Evolutionary conservation across 768 basidiomycete genomes (phyloP).

Genomic region (Pisolithus albus): DNA sequence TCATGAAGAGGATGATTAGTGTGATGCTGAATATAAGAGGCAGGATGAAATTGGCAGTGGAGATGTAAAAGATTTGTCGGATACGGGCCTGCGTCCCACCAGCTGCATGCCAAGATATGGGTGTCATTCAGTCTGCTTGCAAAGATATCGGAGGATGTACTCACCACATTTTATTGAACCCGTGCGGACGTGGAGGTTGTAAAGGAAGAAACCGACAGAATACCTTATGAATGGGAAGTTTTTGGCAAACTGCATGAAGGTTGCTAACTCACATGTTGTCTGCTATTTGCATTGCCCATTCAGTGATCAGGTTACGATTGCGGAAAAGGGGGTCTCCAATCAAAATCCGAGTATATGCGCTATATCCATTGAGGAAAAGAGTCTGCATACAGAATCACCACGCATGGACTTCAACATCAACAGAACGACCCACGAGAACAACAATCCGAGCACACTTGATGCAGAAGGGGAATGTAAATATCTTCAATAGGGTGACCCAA

Average conservation of each 20-base stretch:
- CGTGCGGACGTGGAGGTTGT: conserved; percentile 12
- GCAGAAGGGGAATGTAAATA: conserved; percentile 19
- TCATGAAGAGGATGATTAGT: conserved; percentile 12
- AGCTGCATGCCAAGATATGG: not conserved
- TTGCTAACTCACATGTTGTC: conserved; percentile 26
- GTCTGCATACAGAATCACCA: too few relatives aligned
- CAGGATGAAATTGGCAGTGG: conserved; percentile 32
- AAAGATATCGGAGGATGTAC: not conserved
- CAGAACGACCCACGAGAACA: conserved; percentile 4
- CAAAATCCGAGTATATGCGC: not conserved
- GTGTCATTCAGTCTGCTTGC: not conserved
- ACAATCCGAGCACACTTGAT: conserved; percentile 27
- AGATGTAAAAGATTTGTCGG: conserved; percentile 30
- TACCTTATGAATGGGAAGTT: conserved; percentile 10
- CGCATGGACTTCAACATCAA: too few relatives aligned
- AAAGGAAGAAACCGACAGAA: conserved; percentile 24
- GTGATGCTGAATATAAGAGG: conserved; percentile 31
- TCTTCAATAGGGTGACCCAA: conserved; percentile 3
- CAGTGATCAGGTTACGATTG: conserved; percentile 16
- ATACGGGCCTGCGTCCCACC: conserved; percentile 19
- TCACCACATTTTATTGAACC: not conserved
- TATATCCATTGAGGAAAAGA: too few relatives aligned
- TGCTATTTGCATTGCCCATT: conserved; percentile 29
- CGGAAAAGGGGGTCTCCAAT: not conserved
- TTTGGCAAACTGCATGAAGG: too few relatives aligned